Conservation (phyloP, 352 stramenopile species). For the Synura sp. region DNA sequence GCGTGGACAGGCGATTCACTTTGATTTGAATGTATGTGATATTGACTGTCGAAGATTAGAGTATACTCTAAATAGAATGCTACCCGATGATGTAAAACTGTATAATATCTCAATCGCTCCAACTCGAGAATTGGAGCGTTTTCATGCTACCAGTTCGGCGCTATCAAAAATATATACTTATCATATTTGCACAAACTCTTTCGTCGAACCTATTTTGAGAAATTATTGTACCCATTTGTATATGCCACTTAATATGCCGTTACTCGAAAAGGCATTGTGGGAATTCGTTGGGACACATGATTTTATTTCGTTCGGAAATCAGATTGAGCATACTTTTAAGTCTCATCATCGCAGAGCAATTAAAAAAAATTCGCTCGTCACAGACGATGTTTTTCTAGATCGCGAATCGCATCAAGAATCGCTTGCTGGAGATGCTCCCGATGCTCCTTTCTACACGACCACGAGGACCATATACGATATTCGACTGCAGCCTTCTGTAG, state of each 20-base stretch:
- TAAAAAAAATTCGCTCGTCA: too few species aligned
- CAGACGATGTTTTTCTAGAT: too few species aligned
- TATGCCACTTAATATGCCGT: neutral
- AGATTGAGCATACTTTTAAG: neutral
- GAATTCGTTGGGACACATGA: conserved; percentile 3
- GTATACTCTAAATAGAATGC: conserved; percentile 56
- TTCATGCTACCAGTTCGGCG: conserved; percentile 7
- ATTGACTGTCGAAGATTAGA: conserved; percentile 49
- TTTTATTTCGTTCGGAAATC: conserved; percentile 1
- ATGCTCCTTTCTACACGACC: too few species aligned
- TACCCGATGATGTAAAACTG: conserved; percentile 54
- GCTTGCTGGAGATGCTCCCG: too few species aligned
- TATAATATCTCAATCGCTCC: conserved; percentile 55
- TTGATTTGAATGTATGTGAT: conserved; percentile 56
- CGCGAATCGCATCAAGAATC: too few species aligned
- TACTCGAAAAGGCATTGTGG: neutral
- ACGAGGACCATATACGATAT: too few species aligned
- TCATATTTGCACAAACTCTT: neutral
- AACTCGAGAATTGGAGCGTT: neutral
- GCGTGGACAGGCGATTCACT: conserved; percentile 74
- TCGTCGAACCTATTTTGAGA: neutral
- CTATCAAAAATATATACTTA: neutral
- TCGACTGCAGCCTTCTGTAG: too few species aligned
- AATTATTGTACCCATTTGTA: neutral
- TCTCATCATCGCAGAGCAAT: too few species aligned